Base-by-base conservation (phyloP, 2,329 filamentous ascomycete species). In the Neonectria ditissima region DNA sequence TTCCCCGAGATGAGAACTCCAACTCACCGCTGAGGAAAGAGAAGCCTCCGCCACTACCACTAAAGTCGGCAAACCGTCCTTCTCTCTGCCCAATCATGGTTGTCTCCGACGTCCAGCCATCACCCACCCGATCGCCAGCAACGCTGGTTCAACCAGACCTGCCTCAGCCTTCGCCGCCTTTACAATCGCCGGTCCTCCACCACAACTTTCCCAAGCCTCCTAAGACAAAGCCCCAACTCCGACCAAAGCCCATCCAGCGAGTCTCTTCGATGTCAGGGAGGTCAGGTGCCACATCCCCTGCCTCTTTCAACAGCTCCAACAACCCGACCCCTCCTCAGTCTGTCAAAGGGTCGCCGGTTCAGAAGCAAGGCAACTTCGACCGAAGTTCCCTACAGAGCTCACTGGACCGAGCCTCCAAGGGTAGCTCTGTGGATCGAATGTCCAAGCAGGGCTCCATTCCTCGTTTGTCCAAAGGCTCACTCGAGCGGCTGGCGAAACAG, bases 11-110 rank as follows among this genome's bases (percentile, higher is more conserved):
- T 7, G 54, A 62, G 24, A 53, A 24, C 2, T 16, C 41, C 2
- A 58, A 24, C 13, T 58, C 60, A 8, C 48, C 58, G 13, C 5
- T 13, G 5, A 54, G 55, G 20, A 54, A 57, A 28, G 60, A 58
- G 18, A 59, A 68, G 34, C 56, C 67, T 20, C 66, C 66, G 8
- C 60, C 70, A 8, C 24, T 67, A 6, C 65, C 64, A 11, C 24
- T 66, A 3, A 67, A 62, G 26, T 72, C 68, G 5, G 68, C 65
- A 0, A 63, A 62, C 28, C 61, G 64, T 16, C 69, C 66, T 18
- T 75, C 73, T 5, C 69, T 81, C 22, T 77, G 74, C 26, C 71
- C 76, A 34, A 76, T 84, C 44, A 79, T 82, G 75, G 79, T 80
- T 3, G 78, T 81, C 2, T 74, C 75, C 14, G 73, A 80, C 24